Evolutionary conservation across 257 asterid genomes (phyloP).

Genomic region (Solanum peruvianum): DNA sequence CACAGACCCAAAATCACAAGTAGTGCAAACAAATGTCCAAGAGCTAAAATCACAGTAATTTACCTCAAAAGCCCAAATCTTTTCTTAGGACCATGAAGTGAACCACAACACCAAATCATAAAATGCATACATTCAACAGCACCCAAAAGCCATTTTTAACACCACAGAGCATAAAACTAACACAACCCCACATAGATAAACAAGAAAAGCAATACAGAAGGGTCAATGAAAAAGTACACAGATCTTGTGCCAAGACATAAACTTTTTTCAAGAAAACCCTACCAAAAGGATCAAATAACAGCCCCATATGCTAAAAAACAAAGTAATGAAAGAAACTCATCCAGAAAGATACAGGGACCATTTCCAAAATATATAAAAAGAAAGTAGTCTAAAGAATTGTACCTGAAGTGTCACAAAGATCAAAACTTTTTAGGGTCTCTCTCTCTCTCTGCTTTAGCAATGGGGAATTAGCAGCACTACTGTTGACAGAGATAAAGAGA

Average conservation of each 20-base stretch:
- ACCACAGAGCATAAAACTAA: neutral
- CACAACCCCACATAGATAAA: neutral
- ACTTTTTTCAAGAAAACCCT: neutral
- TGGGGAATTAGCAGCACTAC: neutral
- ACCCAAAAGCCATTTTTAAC: neutral
- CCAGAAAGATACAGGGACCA: neutral
- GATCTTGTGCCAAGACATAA: neutral
- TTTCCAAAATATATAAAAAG: neutral
- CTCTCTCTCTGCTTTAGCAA: neutral
- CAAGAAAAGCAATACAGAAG: neutral
- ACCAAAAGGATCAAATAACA: neutral
- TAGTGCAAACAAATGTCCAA: neutral
- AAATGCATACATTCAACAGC: neutral
- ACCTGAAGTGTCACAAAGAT: constrained; percentile 1
- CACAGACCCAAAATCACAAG: neutral
- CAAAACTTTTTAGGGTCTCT: neutral
- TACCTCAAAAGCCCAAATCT: neutral
- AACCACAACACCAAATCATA: neutral
- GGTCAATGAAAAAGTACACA: neutral
- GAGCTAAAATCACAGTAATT: neutral
- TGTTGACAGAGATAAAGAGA: constrained; percentile 1
- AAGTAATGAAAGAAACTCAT: neutral
- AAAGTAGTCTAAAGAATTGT: neutral
- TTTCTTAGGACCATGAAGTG: neutral
- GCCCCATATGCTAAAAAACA: neutral